Evolutionary conservation across 805 yeast genomes (phyloP), one percentile per base, ranked within the genome.

Genomic region (Yarrowia sp.): DNA sequence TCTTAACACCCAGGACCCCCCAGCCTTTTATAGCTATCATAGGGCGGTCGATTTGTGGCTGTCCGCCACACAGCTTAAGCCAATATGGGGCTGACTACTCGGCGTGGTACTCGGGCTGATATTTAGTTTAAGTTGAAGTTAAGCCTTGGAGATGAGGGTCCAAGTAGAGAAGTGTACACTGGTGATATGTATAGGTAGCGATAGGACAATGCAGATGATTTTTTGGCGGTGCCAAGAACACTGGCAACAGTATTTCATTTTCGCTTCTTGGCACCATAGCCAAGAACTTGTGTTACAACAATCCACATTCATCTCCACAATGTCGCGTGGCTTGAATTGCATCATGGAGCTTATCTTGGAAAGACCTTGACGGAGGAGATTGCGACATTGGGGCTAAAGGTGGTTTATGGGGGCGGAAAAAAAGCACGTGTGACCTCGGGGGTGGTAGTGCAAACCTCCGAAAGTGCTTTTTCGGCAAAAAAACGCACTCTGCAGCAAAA

Each of bases 281-380:
- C 11, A 7, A 13, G 8, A 38, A 35, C 38, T 11, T 35, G 38
- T 11, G 13, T 35, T 11, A 7, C 38, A 9, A 35, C 38, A 17
- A n/a, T 8, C 31, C 51, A 48, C 41, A 31, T 48, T 17, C 53
- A 39, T 39, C 53, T 36, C 43, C 58, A 35, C 58, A 35, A 14
- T 51, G 44, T 38, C 47, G 61, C 61, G 61, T 55, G 61, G 61
- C 61, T 55, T 55, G 61, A 31, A 55, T 55, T 55, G 61, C 61
- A 55, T 55, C 61, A 55, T 55, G 61, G 47, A 55, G 61, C 61
- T 41, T 55, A 55, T 41, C 47, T 11, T 15, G 39, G 15, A 51
- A 22, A 14, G 58, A 50, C 43, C 43, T 38, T 22, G 32, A 9
- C 7, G 22, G 31, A 8, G 17, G 53, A 13, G 42, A 51, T 51